These are phyloP conservation scores for Melaleuca alternifolia DNA, from an alignment of 345 rosid genomes.

Conservation along the genomic window DNA sequence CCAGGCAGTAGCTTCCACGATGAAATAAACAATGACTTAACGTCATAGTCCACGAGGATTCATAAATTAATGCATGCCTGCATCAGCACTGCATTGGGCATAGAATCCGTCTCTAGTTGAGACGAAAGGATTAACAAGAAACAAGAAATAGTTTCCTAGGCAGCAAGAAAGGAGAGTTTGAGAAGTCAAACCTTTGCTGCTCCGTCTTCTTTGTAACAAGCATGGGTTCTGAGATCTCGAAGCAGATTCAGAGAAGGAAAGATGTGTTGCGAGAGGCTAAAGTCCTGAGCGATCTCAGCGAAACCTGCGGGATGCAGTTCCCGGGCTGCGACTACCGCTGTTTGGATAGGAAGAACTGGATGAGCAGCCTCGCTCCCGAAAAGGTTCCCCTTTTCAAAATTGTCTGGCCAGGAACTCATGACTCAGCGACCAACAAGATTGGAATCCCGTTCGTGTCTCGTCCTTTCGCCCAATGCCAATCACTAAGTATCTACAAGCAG, in stretches of 20 bases:
- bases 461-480: conserved; percentile 88
- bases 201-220: neutral
- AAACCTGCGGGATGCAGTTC: conserved; percentile 31
- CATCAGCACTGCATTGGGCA: neutral
- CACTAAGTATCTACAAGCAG: conserved; percentile 61
- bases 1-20: neutral
- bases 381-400: conserved; percentile 56
- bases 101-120: neutral
- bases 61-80: neutral
- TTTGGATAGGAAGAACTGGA: conserved; percentile 68
- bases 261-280: conserved; percentile 43
- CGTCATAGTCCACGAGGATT: neutral
- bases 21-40: neutral
- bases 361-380: conserved; percentile 43
- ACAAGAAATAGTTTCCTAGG: neutral
- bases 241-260: conserved; percentile 39
- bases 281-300: conserved; percentile 32
- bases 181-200: neutral
- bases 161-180: neutral
- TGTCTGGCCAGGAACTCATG: conserved; percentile 98
- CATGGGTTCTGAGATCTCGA: conserved; percentile 74
- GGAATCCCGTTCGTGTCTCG: conserved; percentile 61
- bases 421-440: conserved; percentile 85
- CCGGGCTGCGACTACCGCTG: conserved; percentile 63
- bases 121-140: neutral